Evolutionary conservation across 1,139 yeast genomes (phyloP).

Genomic region (Saccharomyces pastorianus): DNA sequence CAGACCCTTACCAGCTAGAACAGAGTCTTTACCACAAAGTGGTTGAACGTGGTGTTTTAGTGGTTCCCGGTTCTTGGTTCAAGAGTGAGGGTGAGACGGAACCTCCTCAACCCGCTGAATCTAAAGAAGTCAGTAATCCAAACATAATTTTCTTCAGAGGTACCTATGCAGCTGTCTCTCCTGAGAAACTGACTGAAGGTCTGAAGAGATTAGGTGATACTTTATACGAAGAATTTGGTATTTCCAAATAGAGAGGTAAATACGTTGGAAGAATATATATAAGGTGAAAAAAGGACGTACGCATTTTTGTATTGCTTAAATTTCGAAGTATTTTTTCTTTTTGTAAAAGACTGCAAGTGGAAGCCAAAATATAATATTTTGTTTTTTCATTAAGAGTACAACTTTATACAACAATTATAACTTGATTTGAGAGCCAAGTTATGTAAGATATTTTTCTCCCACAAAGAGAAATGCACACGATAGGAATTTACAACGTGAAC

Average conservation of each 20-base stretch:
- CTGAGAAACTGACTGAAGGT: slow-evolving; percentile 46
- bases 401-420: background rate
- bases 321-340: background rate
- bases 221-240: slow-evolving; percentile 36
- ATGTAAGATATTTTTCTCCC: too few species aligned
- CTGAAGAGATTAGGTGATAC: slow-evolving; percentile 51
- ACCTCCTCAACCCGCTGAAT: slow-evolving; percentile 47
- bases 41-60: slow-evolving; percentile 43
- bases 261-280: background rate
- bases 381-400: background rate
- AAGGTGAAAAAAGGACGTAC: background rate
- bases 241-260: slow-evolving; percentile 3
- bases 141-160: slow-evolving; percentile 53
- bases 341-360: background rate
- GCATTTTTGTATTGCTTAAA: background rate
- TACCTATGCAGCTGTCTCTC: slow-evolving; percentile 62
- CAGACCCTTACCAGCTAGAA: slow-evolving; percentile 46
- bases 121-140: slow-evolving; percentile 33
- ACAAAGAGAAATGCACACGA: background rate
- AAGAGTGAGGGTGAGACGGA: slow-evolving; percentile 37
- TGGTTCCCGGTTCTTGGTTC: slow-evolving; percentile 61
- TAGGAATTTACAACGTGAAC: background rate
- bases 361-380: background rate
- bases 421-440: too few species aligned
- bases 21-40: slow-evolving; percentile 42